These are phyloP conservation scores for Cicer cuneatum DNA, from an alignment of 306 rosid species.

Conservation along the genomic window DNA sequence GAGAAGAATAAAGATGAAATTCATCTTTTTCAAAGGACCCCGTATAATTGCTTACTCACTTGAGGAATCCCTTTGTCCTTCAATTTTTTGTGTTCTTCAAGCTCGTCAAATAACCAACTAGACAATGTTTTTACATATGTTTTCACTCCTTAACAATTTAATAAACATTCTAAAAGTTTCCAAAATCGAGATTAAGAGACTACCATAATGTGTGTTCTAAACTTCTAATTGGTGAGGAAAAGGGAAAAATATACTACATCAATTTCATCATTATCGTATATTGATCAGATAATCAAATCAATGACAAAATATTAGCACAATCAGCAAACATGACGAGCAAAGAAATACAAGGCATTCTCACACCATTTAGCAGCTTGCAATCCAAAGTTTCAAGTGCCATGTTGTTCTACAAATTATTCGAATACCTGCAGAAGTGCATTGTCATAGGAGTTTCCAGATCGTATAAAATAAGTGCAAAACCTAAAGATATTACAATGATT, in stretches of 20 bases:
- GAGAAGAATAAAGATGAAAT: too few species aligned
- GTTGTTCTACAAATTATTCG: slow-evolving; percentile 51
- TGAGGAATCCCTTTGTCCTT: too few species aligned
- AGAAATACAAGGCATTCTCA: slow-evolving; percentile 14
- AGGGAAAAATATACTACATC: not conserved
- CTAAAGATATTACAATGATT: slow-evolving; percentile 37
- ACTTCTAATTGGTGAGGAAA: not conserved
- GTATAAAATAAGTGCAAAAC: slow-evolving; percentile 43
- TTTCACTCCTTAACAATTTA: not conserved
- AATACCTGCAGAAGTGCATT: slow-evolving; percentile 43
- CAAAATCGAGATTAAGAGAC: not conserved
- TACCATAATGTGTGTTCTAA: not conserved
- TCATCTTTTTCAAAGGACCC: too few species aligned
- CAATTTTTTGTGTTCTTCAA: too few species aligned
- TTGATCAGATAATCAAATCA: not conserved
- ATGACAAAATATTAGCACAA: slow-evolving; percentile 25
- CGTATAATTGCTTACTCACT: too few species aligned
- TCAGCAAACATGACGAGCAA: slow-evolving; percentile 12
- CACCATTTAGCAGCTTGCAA: slow-evolving; percentile 7
- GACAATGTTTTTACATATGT: too few species aligned
- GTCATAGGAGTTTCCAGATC: slow-evolving; percentile 40
- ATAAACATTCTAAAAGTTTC: not conserved
- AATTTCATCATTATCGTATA: slow-evolving; percentile 2
- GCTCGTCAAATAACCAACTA: too few species aligned
- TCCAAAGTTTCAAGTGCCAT: slow-evolving; percentile 38